Evolutionary conservation across 306 rosid species (phyloP), one percentile per base, ranked within the genome.

Genomic region (Rosa multiflora): DNA sequence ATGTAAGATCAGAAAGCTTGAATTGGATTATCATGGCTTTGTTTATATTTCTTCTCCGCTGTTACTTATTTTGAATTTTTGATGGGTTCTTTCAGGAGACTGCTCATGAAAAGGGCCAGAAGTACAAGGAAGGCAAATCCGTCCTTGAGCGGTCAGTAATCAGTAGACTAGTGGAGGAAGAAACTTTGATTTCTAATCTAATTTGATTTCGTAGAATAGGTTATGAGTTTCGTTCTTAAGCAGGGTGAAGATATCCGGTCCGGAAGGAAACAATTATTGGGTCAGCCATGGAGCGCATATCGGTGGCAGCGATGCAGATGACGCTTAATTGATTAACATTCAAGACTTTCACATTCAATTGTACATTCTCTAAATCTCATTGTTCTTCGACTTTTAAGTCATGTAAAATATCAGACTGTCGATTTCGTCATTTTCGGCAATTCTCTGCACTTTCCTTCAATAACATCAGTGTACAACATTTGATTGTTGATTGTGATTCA

Each of bases 251-350:
- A 77, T 94, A 39, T 75, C 87, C 0, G 96, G 98, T 74, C 98
- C 96, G 21, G 97, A 92, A 48, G 98, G 92, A 84, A 90, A 85
- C 83, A 82, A 85, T 87, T 94, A 85, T 78, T 92, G 93, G 92
- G 84, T 83, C 72, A 85, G 85, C 81, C 92, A 85, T 69, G 91
- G 87, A 84, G 87, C 87, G 17, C 93, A 91, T 70, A 81, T 85
- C 72, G 92, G 90, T 52, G 91, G 92, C 88, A 91, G 97, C 82
- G 98, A 94, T 81, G 96, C 92, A 68, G 97, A 94, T 67, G 98
- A 94, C 49, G 92, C 78, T 70, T 32, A 32, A 32, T 32, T 91
- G 85, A 78, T 82, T 66, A 23, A 67, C 72, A 3, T 10, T 76
- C 72, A 40, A 72, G 49, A 76, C 52, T 29, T 58, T 44, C 66